Evolutionary conservation across 768 basidiomycete species (phyloP), one percentile per base, ranked within the genome.

Genomic region (Trametes cubensis): DNA sequence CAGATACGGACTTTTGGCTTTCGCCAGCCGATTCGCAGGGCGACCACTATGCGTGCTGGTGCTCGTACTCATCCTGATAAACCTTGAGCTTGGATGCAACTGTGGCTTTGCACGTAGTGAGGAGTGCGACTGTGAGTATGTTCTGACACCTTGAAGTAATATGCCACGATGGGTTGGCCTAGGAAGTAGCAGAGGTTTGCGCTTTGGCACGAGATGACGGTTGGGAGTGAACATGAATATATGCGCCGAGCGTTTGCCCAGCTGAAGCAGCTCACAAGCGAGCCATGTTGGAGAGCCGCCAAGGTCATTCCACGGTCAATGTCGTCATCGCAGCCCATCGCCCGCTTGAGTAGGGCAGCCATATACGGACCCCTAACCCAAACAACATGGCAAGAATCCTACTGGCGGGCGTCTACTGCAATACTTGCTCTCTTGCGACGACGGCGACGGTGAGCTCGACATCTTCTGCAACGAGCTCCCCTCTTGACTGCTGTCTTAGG

Each of bases 1-100:
- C 0, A 71, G 59, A 45, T 71, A 71, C 6, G 70, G 70, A 26
- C 70, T 71, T 49, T 69, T 69, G 17, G 70, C 53, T 0, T 64
- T 46, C 0, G 64, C 62, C 10, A 69, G 41, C 2, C 68, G 53
- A 50, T 71, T 71, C 42, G 30, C 20, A n/a, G 56, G 40, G n/a
- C 51, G 50, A 13, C 21, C 30, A 30, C 17, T 52, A 18, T 23
- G 41, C 4, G 42, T 53, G 30, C 45, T 39, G 0, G 51, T 52
- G 23, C 59, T 53, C 47, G 49, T 58, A 20, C n/a, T 58, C 8
- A 41, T 23, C 23, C 17, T 26, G 4, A 1, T 23, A 15, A 15
- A 4, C 17, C 14, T 42, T 14, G 17, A 25, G 2, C 10, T 10
- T 8, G 6, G 20, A 18, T 13, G 11, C 5, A 11, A 23, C 26